A percentile compares a stretch with the other conserved stretches of the same genome.
These are phyloP conservation scores for Tephrocybe sp. DNA, from an alignment of 768 basidiomycete genomes.

Conservation along the genomic window DNA sequence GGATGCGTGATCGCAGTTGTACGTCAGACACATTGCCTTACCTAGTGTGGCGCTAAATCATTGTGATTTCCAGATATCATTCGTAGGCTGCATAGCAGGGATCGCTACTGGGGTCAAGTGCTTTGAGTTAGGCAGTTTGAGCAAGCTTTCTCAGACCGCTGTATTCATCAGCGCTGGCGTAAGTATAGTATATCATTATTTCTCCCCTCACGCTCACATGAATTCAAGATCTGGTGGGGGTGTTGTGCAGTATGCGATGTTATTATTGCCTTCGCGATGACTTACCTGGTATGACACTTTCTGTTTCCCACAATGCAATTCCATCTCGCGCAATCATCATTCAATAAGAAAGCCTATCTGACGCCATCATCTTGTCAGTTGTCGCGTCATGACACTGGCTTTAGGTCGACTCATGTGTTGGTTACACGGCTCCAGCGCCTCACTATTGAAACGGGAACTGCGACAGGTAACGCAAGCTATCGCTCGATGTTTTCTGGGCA, in stretches of 20 bases:
- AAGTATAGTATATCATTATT: not conserved
- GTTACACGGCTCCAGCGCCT: slow-evolving; percentile 24
- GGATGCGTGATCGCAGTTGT: slow-evolving; percentile 19
- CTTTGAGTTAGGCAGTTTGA: slow-evolving; percentile 20
- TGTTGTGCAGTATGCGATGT: slow-evolving; percentile 27
- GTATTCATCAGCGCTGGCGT: slow-evolving; percentile 21
- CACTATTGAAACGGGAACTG: slow-evolving; percentile 26
- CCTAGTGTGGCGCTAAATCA: not conserved
- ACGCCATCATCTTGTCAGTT: slow-evolving; percentile 12
- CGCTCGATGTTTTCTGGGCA: not conserved
- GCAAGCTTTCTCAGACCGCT: slow-evolving; percentile 16
- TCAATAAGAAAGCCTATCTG: not conserved
- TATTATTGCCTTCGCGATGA: slow-evolving; percentile 26
- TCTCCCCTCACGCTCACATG: not conserved
- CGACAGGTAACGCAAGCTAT: slow-evolving; percentile 21
- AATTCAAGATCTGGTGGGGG: slow-evolving; percentile 21
- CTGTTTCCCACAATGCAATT: not conserved
- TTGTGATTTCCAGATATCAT: slow-evolving; percentile 14
- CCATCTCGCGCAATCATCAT: not conserved
- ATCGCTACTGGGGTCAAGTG: slow-evolving; percentile 21
- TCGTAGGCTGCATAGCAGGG: slow-evolving; percentile 18
- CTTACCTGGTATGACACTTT: slow-evolving; percentile 20
- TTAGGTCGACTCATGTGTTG: slow-evolving; percentile 21
- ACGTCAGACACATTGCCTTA: not conserved
- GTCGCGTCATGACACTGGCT: slow-evolving; percentile 22